Base-by-base conservation (phyloP, 768 basidiomycete species). In the Rhizopogon roseolus region DNA sequence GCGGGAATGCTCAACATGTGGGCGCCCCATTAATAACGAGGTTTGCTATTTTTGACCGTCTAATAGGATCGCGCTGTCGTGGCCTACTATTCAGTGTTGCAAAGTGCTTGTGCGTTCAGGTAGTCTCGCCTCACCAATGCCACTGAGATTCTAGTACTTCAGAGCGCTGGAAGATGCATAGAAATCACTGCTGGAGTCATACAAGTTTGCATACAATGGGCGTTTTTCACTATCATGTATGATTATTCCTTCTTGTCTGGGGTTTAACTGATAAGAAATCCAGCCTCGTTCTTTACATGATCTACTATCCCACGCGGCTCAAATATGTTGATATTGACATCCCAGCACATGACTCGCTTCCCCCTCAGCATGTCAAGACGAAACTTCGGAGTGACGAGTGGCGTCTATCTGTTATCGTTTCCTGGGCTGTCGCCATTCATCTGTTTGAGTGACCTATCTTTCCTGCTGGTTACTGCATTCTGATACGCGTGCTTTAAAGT, bases 151-250 rank as follows among this genome's bases (percentile, higher is more conserved):
- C 14, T 22, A 48, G 17, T 9, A 10, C 22, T 0, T 50, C 60
- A 94, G 91, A 80, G 78, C 36, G 61, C 80, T 8, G 83, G 86
- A 6, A 79, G 74, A 44, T 98, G 94, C 64, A 64, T 92, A 14
- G 90, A 93, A 61, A 80, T 84, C 56, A 80, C 87, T 0, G 86
- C 90, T 0, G 97, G 93, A 1, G 76, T 98, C 29, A 64, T 90
- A 5, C 94, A 96, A 71, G 83, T 98, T 59, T 89, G 13, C 91
- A n/a, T n/a, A n/a, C n/a, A 93, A 65, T 98, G 93, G 93, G 68
- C 83, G 28, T 72, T 92, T 52, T 98, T 98, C 70, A 82, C 79
- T 9, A 57, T 90, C 50, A 85, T 97, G 95, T 95, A 60, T 52
- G 88, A 78, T 14, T n/a, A 8, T n/a, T 54, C 25, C 25, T 9